Evolutionary conservation across 116 monocot genomes (phyloP).

Genomic region (Posidonia oceanica): DNA sequence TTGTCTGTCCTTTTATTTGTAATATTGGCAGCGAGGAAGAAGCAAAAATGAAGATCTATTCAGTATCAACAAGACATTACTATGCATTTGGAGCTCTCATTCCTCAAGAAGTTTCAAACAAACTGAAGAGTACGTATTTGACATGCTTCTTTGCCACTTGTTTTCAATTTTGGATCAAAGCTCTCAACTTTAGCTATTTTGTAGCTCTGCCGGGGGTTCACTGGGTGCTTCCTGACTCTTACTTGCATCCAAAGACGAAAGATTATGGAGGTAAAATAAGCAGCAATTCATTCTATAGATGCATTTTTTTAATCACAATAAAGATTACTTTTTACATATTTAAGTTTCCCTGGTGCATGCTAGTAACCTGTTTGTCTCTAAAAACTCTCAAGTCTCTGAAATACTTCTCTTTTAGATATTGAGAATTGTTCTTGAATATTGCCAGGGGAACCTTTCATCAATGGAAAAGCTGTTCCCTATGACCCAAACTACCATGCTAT

Average conservation of each 20-base stretch:
- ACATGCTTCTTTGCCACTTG: not conserved
- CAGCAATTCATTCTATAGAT: not conserved
- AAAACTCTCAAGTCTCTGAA: not conserved
- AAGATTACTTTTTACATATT: not conserved
- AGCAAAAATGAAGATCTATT: constrained; percentile 78
- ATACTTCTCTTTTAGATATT: not conserved
- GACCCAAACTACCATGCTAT: constrained; percentile 86
- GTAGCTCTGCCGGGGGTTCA: constrained; percentile 59
- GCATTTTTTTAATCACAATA: not conserved
- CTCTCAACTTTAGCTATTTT: constrained; percentile 1
- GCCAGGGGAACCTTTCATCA: constrained; percentile 79
- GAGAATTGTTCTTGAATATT: not conserved
- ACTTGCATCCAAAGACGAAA: constrained; percentile 86
- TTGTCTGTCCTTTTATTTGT: not conserved
- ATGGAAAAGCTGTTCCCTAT: constrained; percentile 79
- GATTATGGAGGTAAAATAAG: constrained; percentile 69
- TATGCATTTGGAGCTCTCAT: constrained; percentile 80
- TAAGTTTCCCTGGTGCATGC: not conserved
- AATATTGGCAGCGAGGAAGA: constrained; percentile 58
- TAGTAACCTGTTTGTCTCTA: too few species aligned
- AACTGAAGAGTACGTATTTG: constrained; percentile 49
- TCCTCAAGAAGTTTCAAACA: constrained; percentile 71
- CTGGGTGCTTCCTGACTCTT: constrained; percentile 97
- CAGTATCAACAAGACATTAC: constrained; percentile 81
- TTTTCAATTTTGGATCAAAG: not conserved